Evolutionary conservation across 2,329 filamentous ascomycete species (phyloP).

Genomic region (Chrysosphaeria jannelii): DNA sequence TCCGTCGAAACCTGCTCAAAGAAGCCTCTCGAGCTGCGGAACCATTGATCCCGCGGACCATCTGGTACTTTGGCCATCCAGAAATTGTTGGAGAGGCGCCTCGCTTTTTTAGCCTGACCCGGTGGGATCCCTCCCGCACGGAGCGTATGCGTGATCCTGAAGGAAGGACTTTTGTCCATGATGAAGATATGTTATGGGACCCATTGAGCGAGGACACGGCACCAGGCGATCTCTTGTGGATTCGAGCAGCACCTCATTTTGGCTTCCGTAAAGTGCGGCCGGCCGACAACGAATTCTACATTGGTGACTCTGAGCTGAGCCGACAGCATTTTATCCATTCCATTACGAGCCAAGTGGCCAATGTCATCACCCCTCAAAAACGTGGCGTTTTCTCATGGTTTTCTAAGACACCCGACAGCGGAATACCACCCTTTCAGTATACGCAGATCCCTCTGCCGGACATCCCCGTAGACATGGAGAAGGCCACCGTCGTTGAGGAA

Average conservation of each 20-base stretch:
- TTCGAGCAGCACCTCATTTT: constrained; percentile 5
- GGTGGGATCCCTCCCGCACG: constrained; percentile 10
- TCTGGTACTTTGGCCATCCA: constrained; percentile 11
- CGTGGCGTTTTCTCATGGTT: too few relatives aligned
- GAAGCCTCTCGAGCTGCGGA: constrained; percentile 14
- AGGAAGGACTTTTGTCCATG: too few relatives aligned
- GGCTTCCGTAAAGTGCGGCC: constrained; percentile 5
- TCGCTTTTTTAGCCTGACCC: constrained; percentile 15
- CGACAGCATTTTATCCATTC: constrained; percentile 6
- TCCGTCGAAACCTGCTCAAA: constrained; percentile 12
- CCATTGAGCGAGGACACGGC: constrained; percentile 7
- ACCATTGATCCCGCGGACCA: constrained; percentile 10
- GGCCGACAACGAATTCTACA: constrained; percentile 7
- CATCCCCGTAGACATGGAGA: too few relatives aligned
- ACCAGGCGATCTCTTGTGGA: constrained; percentile 4
- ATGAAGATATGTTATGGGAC: constrained; percentile 7
- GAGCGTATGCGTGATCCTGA: constrained; percentile 3
- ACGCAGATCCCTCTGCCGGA: too few relatives aligned
- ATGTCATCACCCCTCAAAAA: too few relatives aligned
- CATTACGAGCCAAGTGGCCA: constrained; percentile 5
- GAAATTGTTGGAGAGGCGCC: constrained; percentile 5
- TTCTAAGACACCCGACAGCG: too few relatives aligned
- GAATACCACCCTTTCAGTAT: too few relatives aligned
- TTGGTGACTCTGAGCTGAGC: constrained; percentile 12
- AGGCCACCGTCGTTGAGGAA: too few relatives aligned